Evolutionary conservation across 768 basidiomycete genomes (phyloP), one percentile per base, ranked within the genome.

Genomic region (Strobilomyces echinocephalus): DNA sequence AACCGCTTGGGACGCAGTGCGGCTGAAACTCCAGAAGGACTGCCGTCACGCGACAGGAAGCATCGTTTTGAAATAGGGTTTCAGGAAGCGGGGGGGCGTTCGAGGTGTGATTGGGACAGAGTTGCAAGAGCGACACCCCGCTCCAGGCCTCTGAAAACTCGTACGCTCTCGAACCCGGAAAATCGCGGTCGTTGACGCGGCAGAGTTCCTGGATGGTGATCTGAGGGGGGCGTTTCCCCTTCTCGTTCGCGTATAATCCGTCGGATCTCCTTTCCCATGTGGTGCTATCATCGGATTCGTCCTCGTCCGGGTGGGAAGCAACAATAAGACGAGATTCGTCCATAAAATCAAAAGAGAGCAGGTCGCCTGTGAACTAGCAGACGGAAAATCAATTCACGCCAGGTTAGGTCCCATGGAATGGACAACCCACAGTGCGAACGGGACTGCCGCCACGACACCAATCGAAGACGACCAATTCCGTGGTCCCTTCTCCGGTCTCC

Each of bases 21-120:
- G 73, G 70, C 50, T 74, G 76, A 34, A 79, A 78, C 30, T 74
- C 72, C 43, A 84, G 58, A 16, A 60, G 57, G 38, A 70, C 50
- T 43, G 78, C 73, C 18, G 79, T 71, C 51, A 82, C 63, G 31
- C 81, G 77, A 52, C 72, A 71, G 33, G 74, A 70, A 8, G 82
- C 79, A 58, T 84, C 81, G 34, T 74, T 71, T 55, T 79, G 79
- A 62, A 85, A 85, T n/a, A 84, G 64, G 8, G 80, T 77, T 43
- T 67, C 75, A 3, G 76, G 61, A 28, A 72, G 65, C 2, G 73
- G 65, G 4, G 63, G 49, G 28, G 69, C 53, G 26, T 77, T 71
- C 8, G 76, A 70, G 36, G 78, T 73, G 12, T 68, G 69, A 55
- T 84, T 82, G 1, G 74, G 74, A 45, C 73, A 72, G 56, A 84